Conservation (phyloP, 305 asterid species). For the Fraxinus xanthoxyloides region DNA sequence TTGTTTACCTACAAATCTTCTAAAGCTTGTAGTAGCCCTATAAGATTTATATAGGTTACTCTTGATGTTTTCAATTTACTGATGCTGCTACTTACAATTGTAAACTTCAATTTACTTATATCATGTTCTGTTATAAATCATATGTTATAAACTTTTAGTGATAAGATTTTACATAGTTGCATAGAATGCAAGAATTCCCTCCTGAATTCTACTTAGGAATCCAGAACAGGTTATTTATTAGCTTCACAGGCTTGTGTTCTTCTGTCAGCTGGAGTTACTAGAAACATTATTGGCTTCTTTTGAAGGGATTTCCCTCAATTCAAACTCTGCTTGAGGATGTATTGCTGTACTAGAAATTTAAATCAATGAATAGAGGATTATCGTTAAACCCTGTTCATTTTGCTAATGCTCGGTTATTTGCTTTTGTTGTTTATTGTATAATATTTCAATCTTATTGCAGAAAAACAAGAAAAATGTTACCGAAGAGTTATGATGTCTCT, state of each 20-base stretch:
- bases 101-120: neutral
- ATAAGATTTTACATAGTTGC: neutral
- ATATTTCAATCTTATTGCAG: constrained; percentile 34
- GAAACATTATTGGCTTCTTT: neutral
- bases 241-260: neutral
- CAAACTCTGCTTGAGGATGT: neutral
- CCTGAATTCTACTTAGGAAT: neutral
- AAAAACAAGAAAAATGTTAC: constrained; percentile 41
- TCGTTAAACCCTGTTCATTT: constrained; percentile 10
- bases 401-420: neutral
- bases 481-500: constrained; percentile 22
- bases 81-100: neutral
- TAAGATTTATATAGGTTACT: neutral
- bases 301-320: neutral
- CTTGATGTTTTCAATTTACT: neutral
- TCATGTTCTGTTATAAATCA: neutral
- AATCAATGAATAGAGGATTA: neutral
- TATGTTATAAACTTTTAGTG: neutral
- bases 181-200: neutral
- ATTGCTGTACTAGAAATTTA: constrained; percentile 8
- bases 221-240: neutral
- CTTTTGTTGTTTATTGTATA: neutral
- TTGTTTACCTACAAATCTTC: neutral
- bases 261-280: neutral
- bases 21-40: neutral